Evolutionary conservation across 768 basidiomycete species (phyloP).

Genomic region (Tulasnella sp.): DNA sequence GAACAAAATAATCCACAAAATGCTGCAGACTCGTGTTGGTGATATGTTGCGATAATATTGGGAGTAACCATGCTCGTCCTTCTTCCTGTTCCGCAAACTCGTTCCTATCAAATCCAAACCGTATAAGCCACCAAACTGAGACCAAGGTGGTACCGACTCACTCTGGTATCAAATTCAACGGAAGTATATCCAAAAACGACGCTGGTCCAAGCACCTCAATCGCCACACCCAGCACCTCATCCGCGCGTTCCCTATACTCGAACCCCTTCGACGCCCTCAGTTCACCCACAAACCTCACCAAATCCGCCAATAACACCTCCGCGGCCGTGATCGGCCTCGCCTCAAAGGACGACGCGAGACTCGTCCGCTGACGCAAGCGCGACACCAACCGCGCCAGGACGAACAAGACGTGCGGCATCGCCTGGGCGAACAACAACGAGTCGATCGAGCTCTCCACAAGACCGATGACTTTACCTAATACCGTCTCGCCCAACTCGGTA

Average conservation of each 20-base stretch:
- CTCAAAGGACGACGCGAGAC: slow-evolving; percentile 25
- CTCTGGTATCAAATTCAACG: slow-evolving; percentile 78
- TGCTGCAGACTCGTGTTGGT: slow-evolving; percentile 69
- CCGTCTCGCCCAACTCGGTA: slow-evolving; percentile 35
- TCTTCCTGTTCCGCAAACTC: slow-evolving; percentile 29
- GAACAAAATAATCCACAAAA: slow-evolving; percentile 85
- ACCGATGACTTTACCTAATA: slow-evolving; percentile 48
- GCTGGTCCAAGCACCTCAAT: slow-evolving; percentile 81
- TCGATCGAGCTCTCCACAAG: slow-evolving; percentile 58
- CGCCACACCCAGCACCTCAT: slow-evolving; percentile 62
- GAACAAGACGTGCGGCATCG: slow-evolving; percentile 68
- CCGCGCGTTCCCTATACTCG: slow-evolving; percentile 81
- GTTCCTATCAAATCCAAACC: background rate
- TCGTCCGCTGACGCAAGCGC: slow-evolving; percentile 42
- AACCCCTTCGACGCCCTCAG: slow-evolving; percentile 69
- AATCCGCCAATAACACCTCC: slow-evolving; percentile 52
- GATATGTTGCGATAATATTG: slow-evolving; percentile 60
- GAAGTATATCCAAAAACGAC: slow-evolving; percentile 56
- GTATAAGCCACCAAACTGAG: background rate
- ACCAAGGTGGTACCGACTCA: slow-evolving; percentile 29
- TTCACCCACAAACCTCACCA: slow-evolving; percentile 60
- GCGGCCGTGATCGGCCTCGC: slow-evolving; percentile 40
- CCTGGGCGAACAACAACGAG: slow-evolving; percentile 55
- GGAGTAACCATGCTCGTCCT: slow-evolving; percentile 84
- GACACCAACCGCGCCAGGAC: slow-evolving; percentile 58